A percentile compares a stretch with the other conserved stretches of the same genome.
These are phyloP conservation scores for Brassica balearica DNA, from an alignment of 441 rosid genomes.

Conservation along the genomic window DNA sequence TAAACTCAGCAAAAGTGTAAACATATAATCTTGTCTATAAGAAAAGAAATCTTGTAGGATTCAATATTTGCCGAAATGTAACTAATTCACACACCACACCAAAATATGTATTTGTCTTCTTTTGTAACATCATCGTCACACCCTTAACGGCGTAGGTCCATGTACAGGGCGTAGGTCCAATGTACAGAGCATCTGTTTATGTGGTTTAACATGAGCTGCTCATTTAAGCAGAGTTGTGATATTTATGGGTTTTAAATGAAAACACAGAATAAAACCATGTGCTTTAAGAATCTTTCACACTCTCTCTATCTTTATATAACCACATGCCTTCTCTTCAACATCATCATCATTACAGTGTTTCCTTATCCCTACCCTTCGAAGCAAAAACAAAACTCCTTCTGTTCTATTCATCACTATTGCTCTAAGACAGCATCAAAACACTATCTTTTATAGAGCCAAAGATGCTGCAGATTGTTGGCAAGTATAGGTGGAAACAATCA, in stretches of 20 bases:
- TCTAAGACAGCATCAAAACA: not conserved
- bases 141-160: constrained; percentile 36
- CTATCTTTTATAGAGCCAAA: not conserved
- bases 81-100: constrained; percentile 24
- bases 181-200: constrained; percentile 42
- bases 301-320: constrained; percentile 21
- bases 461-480: constrained; percentile 17
- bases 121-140: constrained; percentile 36
- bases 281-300: constrained; percentile 34
- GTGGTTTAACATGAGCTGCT: constrained; percentile 34
- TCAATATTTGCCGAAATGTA: not conserved
- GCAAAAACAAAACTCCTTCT: not conserved
- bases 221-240: constrained; percentile 19
- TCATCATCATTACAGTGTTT: constrained; percentile 18
- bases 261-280: constrained; percentile 37
- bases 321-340: constrained; percentile 29
- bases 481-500: constrained; percentile 33
- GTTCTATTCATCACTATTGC: constrained; percentile 8
- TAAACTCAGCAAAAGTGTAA: not conserved
- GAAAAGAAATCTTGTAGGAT: not conserved
- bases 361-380: constrained; percentile 27
- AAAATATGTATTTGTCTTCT: constrained; percentile 25
- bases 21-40: not conserved
- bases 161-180: constrained; percentile 42
- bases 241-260: constrained; percentile 18